Evolutionary conservation across 2,329 filamentous ascomycete genomes (phyloP).

Genomic region (Alternaria viburni): DNA sequence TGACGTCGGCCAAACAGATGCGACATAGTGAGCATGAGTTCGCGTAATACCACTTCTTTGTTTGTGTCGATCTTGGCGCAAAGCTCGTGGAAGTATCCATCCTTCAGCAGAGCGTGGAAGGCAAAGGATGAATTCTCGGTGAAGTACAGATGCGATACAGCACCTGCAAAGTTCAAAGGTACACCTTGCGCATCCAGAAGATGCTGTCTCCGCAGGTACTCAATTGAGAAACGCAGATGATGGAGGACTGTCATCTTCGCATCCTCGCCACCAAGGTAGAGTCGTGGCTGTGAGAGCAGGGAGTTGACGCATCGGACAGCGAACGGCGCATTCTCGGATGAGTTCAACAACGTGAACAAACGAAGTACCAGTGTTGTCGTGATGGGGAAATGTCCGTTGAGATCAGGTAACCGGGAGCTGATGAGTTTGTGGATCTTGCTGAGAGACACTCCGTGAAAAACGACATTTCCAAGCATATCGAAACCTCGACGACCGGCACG

Average conservation of each 20-base stretch:
- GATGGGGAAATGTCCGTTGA: slow-evolving; percentile 79
- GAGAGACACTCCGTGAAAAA: slow-evolving; percentile 71
- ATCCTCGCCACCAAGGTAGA: slow-evolving; percentile 73
- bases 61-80: slow-evolving; percentile 64
- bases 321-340: slow-evolving; percentile 68
- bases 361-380: slow-evolving; percentile 75
- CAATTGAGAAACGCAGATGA: slow-evolving; percentile 80
- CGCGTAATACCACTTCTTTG: slow-evolving; percentile 58
- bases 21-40: slow-evolving; percentile 71
- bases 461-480: slow-evolving; percentile 79
- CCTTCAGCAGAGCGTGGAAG: slow-evolving; percentile 75
- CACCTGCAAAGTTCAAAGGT: slow-evolving; percentile 75
- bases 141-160: slow-evolving; percentile 76
- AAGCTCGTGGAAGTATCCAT: slow-evolving; percentile 71
- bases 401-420: slow-evolving; percentile 73
- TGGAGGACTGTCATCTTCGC: slow-evolving; percentile 74
- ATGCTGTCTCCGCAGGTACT: slow-evolving; percentile 74
- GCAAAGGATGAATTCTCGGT: slow-evolving; percentile 78
- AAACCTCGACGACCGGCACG: slow-evolving; percentile 82
- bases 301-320: slow-evolving; percentile 68
- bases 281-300: slow-evolving; percentile 70
- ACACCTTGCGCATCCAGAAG: slow-evolving; percentile 66
- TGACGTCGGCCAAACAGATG: slow-evolving; percentile 72
- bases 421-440: slow-evolving; percentile 72
- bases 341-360: slow-evolving; percentile 69